These are phyloP conservation scores for Beauveria asiatica DNA, from an alignment of 2,329 filamentous ascomycete genomes.

Conservation along the genomic window DNA sequence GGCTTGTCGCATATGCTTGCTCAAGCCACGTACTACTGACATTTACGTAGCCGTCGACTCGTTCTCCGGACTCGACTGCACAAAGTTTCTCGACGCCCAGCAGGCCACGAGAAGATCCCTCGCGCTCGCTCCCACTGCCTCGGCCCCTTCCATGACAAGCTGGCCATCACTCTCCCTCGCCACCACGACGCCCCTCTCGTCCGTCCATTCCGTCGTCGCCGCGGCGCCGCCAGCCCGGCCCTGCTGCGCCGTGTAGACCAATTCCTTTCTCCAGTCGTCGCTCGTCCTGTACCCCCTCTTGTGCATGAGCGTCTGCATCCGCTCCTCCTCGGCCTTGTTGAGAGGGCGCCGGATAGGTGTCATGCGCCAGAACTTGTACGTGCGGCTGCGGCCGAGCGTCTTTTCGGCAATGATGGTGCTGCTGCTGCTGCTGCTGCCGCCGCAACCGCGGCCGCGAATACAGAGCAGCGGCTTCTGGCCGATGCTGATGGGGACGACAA, in stretches of 20 bases:
- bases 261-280: constrained; percentile 4
- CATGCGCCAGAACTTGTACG: constrained; percentile 5
- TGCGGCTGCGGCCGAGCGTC: background rate
- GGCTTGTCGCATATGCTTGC: too few species aligned
- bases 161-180: background rate
- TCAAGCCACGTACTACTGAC: too few species aligned
- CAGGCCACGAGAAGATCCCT: background rate
- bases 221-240: background rate
- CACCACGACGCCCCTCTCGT: background rate
- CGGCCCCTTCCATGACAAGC: background rate
- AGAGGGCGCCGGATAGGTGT: background rate
- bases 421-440: background rate
- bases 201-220: background rate
- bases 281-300: background rate
- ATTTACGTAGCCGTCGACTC: background rate
- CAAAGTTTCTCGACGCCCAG: constrained; percentile 6
- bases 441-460: constrained; percentile 1
- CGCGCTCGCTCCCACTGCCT: background rate
- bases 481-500: constrained; percentile 2
- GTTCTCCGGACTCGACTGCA: background rate
- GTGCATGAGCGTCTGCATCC: background rate
- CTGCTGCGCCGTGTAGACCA: constrained; percentile 4
- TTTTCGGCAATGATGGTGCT: background rate
- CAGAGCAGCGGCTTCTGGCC: constrained; percentile 3
- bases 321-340: background rate